Base-by-base conservation (phyloP, 164 flowering plant genomes). In the Stephania yunnanensis region DNA sequence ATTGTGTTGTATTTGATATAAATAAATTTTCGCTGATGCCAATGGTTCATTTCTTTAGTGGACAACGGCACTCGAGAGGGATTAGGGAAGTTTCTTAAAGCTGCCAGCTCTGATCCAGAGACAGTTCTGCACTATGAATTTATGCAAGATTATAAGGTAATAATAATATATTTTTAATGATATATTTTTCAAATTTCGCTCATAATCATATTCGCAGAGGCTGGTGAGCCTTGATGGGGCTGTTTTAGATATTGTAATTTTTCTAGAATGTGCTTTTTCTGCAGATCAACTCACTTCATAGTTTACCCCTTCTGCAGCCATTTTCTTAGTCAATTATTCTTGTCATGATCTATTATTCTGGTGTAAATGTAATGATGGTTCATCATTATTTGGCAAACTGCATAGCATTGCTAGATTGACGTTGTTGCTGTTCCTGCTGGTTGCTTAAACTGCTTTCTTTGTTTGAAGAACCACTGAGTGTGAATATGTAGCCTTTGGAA, bases 131-230 rank as follows among this genome's bases (percentile, higher is more conserved):
- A 95, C 81, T 95, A 95, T 81, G 99, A 95, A 82, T 95, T 95
- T 82, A 95, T 95, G 99, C 99, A 95, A 87, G 99, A 95, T 84
- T 95, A 95, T 90, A 95, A 95, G 99, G 99, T 93, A 52, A 50
- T 64, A 8, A 64, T 25, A 25, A 25, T 25, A 25, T 25, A 25
- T 25, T 25, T 25, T 25, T 25, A 25, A 25, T 25, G 25, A 25
- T 52, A 29, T 52, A 20, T n/a, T 20, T 36, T 61, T 65, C 42
- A 22, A 12, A 8, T 45, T 61, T 25, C 30, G 13, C 52, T 45
- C n/a, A 29, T 46, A 65, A 5, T 36, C 45, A n/a, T 36, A 36
- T 36, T 36, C 2, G 42, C 42, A 52, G 29, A 46, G 72, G 19
- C 17, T 70, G 17, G 22, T 15, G 15, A 50, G 55, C 15, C 12